Percentiles rank a stretch among this genome's conserved stretches.
Conservation (phyloP, 192 early-diverging fungal genomes). For the Thoreauomyces humboldtii region DNA sequence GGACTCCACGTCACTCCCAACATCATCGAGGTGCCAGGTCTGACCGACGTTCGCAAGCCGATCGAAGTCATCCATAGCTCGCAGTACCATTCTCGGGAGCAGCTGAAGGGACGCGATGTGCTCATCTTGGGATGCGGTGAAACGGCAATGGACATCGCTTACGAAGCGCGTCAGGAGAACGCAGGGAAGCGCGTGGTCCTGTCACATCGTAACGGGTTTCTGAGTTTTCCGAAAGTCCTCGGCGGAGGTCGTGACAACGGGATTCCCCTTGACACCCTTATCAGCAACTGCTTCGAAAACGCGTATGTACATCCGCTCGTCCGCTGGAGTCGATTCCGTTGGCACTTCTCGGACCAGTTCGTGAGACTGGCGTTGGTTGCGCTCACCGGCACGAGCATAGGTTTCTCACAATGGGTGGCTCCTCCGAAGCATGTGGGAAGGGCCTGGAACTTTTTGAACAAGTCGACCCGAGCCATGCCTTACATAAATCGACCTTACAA, state of each 20-base stretch:
- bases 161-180: conserved; percentile 12
- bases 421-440: conserved; percentile 3
- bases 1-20: conserved; percentile 16
- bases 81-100: background rate
- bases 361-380: background rate
- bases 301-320: conserved; percentile 9
- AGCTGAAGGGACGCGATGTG: background rate
- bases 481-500: conserved; percentile 13
- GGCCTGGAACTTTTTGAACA: conserved; percentile 13
- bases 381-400: conserved; percentile 2
- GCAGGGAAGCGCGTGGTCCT: background rate
- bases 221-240: conserved; percentile 14
- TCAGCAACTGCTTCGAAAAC: conserved; percentile 11
- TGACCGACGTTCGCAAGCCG: background rate
- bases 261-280: conserved; percentile 5
- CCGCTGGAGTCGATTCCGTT: background rate
- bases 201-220: conserved; percentile 16
- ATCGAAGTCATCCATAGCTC: conserved; percentile 7
- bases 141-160: conserved; percentile 19
- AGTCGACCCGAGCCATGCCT: conserved; percentile 4
- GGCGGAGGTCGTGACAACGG: background rate
- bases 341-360: conserved; percentile 12
- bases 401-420: conserved; percentile 12
- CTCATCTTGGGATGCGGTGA: conserved; percentile 12
- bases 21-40: background rate